Evolutionary conservation across 1,284 basidiomycete genomes (phyloP).

Genomic region (Melampsora americana): DNA sequence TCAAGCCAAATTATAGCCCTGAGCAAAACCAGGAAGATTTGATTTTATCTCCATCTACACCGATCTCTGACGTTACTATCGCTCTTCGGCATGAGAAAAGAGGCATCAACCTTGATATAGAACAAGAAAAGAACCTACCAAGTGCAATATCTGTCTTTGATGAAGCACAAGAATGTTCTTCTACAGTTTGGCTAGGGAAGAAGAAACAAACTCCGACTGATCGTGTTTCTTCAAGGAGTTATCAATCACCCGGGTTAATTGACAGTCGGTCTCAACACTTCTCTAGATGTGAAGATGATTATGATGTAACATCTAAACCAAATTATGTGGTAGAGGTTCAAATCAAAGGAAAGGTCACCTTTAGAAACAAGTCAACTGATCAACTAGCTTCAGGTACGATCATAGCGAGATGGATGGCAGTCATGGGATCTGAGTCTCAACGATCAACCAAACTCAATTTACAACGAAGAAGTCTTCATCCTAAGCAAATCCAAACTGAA

Average conservation of each 20-base stretch:
- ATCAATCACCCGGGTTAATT: background rate
- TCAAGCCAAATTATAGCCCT: background rate
- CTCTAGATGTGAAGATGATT: background rate
- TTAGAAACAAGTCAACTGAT: background rate
- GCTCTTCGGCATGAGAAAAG: background rate
- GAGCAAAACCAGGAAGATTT: background rate
- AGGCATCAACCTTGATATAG: background rate
- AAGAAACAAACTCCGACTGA: background rate
- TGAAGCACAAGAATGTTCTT: background rate
- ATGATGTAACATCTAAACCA: background rate
- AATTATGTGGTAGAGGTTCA: background rate
- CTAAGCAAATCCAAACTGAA: background rate
- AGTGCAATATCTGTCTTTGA: background rate
- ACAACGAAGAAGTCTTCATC: background rate
- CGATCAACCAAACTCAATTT: background rate
- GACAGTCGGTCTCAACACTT: background rate
- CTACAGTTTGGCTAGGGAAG: constrained; percentile 2
- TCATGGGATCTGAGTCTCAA: background rate
- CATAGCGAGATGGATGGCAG: background rate
- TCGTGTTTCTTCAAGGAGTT: background rate
- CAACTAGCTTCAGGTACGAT: background rate
- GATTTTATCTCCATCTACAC: background rate
- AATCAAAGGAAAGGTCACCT: background rate
- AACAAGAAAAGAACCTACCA: background rate
- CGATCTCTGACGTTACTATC: background rate